A percentile compares a stretch with the other conserved stretches of the same genome.
Evolutionary conservation across 768 basidiomycete species (phyloP).

Genomic region (Calocera cornea): DNA sequence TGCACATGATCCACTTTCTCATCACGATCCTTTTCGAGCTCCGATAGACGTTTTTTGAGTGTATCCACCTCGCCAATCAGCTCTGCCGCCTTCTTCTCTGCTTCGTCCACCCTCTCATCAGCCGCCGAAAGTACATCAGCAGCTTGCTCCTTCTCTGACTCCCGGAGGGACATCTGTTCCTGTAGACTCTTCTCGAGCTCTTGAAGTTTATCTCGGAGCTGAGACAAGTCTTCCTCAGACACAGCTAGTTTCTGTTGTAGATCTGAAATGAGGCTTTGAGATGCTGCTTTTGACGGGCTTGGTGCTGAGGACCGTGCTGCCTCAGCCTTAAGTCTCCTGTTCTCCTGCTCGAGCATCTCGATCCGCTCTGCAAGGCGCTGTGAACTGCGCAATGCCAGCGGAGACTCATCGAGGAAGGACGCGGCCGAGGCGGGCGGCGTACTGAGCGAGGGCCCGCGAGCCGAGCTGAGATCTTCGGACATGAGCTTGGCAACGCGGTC

Average conservation of each 20-base stretch:
- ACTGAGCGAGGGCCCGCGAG: conserved; percentile 26
- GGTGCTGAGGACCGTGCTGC: conserved; percentile 24
- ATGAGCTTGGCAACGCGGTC: conserved; percentile 38
- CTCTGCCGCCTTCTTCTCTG: conserved; percentile 37
- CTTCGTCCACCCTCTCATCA: conserved; percentile 37
- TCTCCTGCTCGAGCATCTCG: conserved; percentile 57
- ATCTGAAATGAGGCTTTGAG: conserved; percentile 34
- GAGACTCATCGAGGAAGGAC: neutral
- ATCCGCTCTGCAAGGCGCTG: conserved; percentile 27
- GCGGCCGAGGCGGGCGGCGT: conserved; percentile 25
- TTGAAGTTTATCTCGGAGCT: conserved; percentile 6
- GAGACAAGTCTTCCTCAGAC: conserved; percentile 28
- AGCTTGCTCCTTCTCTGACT: conserved; percentile 31
- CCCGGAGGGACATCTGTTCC: conserved; percentile 18
- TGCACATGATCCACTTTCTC: conserved; percentile 50
- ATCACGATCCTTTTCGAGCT: conserved; percentile 14
- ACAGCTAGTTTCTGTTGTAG: conserved; percentile 34
- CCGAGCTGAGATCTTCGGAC: conserved; percentile 20
- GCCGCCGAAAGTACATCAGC: conserved; percentile 40
- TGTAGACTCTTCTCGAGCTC: conserved; percentile 28
- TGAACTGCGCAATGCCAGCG: neutral
- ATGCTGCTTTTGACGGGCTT: conserved; percentile 25
- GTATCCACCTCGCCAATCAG: conserved; percentile 19
- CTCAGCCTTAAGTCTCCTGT: conserved; percentile 36
- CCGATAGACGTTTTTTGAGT: neutral